These are phyloP conservation scores for Paramecium primaurelia DNA, from an alignment of 73 alveolate genomes.

Conservation along the genomic window DNA sequence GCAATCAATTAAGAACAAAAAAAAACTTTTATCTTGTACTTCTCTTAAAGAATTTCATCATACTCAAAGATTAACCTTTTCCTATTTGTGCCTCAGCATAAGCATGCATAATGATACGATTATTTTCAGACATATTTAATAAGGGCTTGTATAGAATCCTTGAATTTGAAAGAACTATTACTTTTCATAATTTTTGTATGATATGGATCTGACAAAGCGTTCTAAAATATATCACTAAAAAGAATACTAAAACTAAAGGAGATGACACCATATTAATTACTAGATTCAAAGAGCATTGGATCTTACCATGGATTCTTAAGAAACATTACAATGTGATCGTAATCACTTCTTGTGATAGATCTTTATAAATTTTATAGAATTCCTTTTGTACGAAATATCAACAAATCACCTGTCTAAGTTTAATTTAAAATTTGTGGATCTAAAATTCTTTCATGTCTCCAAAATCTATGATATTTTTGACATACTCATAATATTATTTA, in stretches of 20 bases:
- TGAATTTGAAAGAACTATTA: background rate
- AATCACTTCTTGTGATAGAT: slow-evolving; percentile 42
- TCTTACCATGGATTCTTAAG: background rate
- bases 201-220: slow-evolving; percentile 5
- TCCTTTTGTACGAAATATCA: slow-evolving; percentile 15
- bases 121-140: background rate
- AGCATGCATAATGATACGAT: background rate
- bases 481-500: background rate
- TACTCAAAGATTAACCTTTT: slow-evolving; percentile 7
- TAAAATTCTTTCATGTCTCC: slow-evolving; percentile 50
- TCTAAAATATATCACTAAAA: background rate
- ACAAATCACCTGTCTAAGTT: slow-evolving; percentile 25
- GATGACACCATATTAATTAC: slow-evolving; percentile 31
- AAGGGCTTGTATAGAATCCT: background rate
- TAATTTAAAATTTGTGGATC: background rate
- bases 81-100: background rate
- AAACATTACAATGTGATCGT: slow-evolving; percentile 41
- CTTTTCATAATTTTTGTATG: slow-evolving; percentile 27
- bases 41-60: slow-evolving; percentile 29
- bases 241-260: background rate
- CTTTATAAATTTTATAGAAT: background rate
- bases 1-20: slow-evolving; percentile 49
- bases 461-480: slow-evolving; percentile 18
- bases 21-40: slow-evolving; percentile 26
- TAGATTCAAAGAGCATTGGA: slow-evolving; percentile 16